Percentiles rank a stretch among this genome's conserved stretches.
Conservation (phyloP, 495 filamentous ascomycete genomes). For the Evernia prunastri region DNA sequence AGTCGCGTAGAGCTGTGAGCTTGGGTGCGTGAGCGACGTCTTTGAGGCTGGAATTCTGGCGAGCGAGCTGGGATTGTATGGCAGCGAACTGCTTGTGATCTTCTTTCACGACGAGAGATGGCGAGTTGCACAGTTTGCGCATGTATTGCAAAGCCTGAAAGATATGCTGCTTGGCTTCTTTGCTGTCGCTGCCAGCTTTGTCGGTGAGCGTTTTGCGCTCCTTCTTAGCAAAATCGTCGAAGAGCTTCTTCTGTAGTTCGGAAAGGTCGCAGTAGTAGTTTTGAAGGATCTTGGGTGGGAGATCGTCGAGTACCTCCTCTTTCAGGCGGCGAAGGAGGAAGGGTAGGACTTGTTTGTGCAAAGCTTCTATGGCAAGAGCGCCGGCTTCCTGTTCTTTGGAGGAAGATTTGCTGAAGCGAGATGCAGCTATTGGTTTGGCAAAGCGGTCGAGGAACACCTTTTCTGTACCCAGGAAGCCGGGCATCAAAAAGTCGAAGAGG, state of each 20-base stretch:
- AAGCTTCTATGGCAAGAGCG: constrained; percentile 87
- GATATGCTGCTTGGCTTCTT: constrained; percentile 93
- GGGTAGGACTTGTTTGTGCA: constrained; percentile 95
- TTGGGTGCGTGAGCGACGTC: constrained; percentile 90
- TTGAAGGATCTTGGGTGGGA: constrained; percentile 96
- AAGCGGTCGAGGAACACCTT: constrained; percentile 98
- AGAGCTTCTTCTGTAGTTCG: constrained; percentile 88
- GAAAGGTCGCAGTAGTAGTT: constrained; percentile 99
- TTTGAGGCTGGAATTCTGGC: constrained; percentile 66
- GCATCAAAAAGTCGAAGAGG: constrained; percentile 98
- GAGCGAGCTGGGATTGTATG: constrained; percentile 64
- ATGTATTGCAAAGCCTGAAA: constrained; percentile 99
- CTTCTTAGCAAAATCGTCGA: constrained; percentile 92
- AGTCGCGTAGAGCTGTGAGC: constrained; percentile 76
- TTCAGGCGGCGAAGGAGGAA: constrained; percentile 96
- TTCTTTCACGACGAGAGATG: constrained; percentile 88
- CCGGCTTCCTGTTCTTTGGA: constrained; percentile 98
- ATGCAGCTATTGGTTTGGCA: constrained; percentile 92
- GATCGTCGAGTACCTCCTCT: constrained; percentile 92
- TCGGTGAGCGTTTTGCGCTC: constrained; percentile 76
- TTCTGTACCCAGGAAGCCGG: constrained; percentile 94
- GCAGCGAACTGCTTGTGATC: constrained; percentile 85
- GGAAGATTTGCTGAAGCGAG: constrained; percentile 89
- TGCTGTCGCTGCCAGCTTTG: constrained; percentile 70
- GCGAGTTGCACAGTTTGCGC: constrained; percentile 97